phyloP scores from a whole-genome alignment of 2,329 filamentous ascomycete genomes.

The Exserohilum rostratum region DNA sequence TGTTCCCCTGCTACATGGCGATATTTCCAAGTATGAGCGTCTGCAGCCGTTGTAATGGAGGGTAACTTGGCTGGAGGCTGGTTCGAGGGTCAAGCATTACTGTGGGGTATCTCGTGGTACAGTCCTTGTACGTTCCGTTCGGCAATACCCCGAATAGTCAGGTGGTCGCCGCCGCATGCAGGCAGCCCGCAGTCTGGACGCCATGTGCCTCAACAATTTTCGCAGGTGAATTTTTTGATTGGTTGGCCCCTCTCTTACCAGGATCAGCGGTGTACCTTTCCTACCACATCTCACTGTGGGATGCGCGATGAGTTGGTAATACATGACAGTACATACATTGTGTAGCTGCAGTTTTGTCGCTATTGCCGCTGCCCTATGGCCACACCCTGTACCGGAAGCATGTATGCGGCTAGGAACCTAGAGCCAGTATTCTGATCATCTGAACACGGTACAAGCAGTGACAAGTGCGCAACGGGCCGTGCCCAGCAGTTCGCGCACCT shows the following conservation, averaged over 20 bases:
- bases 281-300: conserved; percentile 23
- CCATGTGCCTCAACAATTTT: conserved; percentile 37
- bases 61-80: conserved; percentile 1
- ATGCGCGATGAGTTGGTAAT: conserved; percentile 40
- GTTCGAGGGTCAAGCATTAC: conserved; percentile 8
- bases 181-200: conserved; percentile 27
- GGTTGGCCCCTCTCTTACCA: conserved; percentile 35
- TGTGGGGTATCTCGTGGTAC: conserved; percentile 22
- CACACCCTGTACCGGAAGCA: not conserved
- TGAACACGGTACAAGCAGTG: conserved; percentile 6
- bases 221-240: conserved; percentile 32
- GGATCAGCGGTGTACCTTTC: conserved; percentile 34
- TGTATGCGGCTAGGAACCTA: conserved; percentile 10
- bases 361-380: conserved; percentile 1
- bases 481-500: conserved; percentile 16
- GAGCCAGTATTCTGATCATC: conserved; percentile 1
- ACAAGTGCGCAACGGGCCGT: conserved; percentile 15
- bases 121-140: conserved; percentile 21
- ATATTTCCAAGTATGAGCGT: not conserved
- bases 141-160: conserved; percentile 33
- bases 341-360: conserved; percentile 7
- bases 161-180: conserved; percentile 41
- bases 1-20: conserved; percentile 19
- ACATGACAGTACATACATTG: conserved; percentile 19
- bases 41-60: conserved; percentile 4